phyloP scores from a whole-genome alignment of 2,329 filamentous ascomycete genomes.

The Sporothrix brasiliensis region DNA sequence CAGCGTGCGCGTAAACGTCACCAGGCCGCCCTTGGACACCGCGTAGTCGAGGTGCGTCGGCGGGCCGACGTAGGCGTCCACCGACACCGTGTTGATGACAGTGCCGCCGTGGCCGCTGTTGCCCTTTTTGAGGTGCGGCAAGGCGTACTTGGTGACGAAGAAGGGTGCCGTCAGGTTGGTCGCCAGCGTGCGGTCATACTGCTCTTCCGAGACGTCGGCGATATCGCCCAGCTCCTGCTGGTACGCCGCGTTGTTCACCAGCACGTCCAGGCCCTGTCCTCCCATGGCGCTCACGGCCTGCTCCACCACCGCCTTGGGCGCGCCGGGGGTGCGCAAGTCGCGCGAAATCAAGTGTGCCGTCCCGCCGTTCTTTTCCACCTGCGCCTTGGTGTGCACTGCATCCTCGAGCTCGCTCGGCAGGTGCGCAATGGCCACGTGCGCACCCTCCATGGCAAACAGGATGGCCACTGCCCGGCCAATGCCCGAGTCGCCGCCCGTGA shows the following conservation, averaged over 20 bases:
- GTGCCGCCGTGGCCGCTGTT: constrained; percentile 56
- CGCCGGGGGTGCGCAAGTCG: background rate
- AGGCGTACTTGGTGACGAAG: constrained; percentile 72
- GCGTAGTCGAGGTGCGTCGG: constrained; percentile 83
- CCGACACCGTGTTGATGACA: constrained; percentile 84
- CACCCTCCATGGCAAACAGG: constrained; percentile 62
- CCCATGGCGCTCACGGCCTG: constrained; percentile 63
- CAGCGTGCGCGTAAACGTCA: constrained; percentile 76
- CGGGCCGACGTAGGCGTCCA: constrained; percentile 81
- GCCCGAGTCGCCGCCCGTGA: constrained; percentile 64
- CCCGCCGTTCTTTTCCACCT: constrained; percentile 67
- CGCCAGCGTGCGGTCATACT: constrained; percentile 79
- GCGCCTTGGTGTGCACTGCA: constrained; percentile 71
- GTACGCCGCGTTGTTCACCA: constrained; percentile 74
- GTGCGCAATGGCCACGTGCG: constrained; percentile 71
- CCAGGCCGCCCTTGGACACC: constrained; percentile 74
- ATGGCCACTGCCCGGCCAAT: constrained; percentile 15
- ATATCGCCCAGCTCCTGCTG: constrained; percentile 76
- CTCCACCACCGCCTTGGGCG: background rate
- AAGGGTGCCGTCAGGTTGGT: constrained; percentile 84
- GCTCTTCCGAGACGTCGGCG: constrained; percentile 71
- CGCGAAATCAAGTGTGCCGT: constrained; percentile 64
- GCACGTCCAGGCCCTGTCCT: constrained; percentile 62
- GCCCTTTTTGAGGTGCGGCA: constrained; percentile 40
- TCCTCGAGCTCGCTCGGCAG: constrained; percentile 75